Percentiles rank a stretch among this genome's conserved stretches.
phyloP scores from a whole-genome alignment of 1,284 basidiomycete species.

The Leccinum cinnamomeum region DNA sequence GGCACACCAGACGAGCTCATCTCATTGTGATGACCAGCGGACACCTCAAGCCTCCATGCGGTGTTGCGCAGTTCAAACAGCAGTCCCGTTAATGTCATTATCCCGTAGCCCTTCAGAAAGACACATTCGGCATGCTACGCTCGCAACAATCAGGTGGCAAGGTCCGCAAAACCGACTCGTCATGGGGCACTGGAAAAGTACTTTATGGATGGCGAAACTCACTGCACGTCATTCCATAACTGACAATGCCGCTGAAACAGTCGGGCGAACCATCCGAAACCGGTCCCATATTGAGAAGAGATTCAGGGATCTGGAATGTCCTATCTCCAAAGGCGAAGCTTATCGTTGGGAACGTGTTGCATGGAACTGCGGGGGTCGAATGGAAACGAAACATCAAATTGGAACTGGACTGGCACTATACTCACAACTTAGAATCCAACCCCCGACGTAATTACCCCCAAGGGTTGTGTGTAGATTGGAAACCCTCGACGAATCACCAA shows the following conservation, averaged over 20 bases:
- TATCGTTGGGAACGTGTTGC: not conserved
- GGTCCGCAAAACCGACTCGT: not conserved
- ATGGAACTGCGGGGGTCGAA: not conserved
- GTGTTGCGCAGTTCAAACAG: no score
- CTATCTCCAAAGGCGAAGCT: not conserved
- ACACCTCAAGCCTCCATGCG: no score
- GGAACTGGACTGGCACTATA: not conserved
- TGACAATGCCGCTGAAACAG: not conserved
- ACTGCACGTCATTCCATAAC: not conserved
- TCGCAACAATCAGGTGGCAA: no score
- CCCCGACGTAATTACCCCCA: not conserved
- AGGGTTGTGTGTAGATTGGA: no score
- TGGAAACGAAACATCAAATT: not conserved
- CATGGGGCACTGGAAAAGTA: not conserved
- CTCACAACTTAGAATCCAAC: not conserved
- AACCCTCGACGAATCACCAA: no score
- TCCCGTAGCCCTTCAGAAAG: no score
- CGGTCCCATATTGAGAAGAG: not conserved
- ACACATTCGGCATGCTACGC: no score
- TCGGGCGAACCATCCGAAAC: not conserved
- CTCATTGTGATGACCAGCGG: no score
- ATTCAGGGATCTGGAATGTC: not conserved
- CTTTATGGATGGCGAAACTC: not conserved
- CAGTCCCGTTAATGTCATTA: no score
- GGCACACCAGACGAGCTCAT: no score